phyloP scores from a whole-genome alignment of 2,329 filamentous ascomycete species.

The Stagonosporopsis vannaccii region DNA sequence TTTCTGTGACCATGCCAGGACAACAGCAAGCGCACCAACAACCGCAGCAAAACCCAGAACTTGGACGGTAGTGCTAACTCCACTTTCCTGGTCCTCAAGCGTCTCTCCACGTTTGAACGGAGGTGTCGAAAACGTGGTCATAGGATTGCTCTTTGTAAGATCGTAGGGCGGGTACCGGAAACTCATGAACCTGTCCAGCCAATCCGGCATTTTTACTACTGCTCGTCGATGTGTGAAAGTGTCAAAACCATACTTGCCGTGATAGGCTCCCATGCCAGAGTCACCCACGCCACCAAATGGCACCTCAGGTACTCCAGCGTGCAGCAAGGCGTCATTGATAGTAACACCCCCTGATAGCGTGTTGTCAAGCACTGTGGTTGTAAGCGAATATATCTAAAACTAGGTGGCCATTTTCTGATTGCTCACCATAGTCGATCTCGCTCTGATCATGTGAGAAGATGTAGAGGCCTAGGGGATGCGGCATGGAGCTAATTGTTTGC shows the following conservation, averaged over 20 bases:
- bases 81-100: neutral
- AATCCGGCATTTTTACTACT: neutral
- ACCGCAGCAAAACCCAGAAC: neutral
- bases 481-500: neutral
- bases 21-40: neutral
- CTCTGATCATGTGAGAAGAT: constrained; percentile 4
- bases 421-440: constrained; percentile 5
- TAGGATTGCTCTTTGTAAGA: neutral
- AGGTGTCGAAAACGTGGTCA: neutral
- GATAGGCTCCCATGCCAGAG: neutral
- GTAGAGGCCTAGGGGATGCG: neutral
- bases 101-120: constrained; percentile 7
- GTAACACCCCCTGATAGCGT: constrained; percentile 2
- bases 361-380: neutral
- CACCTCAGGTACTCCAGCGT: constrained; percentile 2
- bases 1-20: neutral
- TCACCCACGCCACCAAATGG: constrained; percentile 1
- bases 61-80: neutral
- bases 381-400: neutral
- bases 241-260: neutral
- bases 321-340: constrained; percentile 1
- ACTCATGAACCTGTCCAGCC: neutral
- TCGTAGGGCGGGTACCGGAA: neutral
- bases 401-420: too few species aligned
- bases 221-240: neutral